Percentiles rank a stretch among this genome's conserved stretches.
phyloP scores from a whole-genome alignment of 1,139 yeast species.

The Arxiozyma telluris region DNA sequence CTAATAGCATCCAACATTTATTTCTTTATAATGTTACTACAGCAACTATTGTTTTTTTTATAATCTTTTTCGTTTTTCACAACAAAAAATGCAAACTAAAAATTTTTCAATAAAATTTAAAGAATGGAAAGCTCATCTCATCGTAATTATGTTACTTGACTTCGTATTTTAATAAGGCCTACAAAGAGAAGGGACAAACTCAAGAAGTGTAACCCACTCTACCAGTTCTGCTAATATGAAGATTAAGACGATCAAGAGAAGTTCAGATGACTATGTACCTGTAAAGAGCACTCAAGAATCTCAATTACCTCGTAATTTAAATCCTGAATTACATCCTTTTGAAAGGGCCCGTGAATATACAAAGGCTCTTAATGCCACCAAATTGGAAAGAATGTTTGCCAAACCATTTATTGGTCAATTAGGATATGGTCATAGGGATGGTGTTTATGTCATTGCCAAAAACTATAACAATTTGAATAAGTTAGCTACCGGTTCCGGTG shows the following conservation, averaged over 20 bases:
- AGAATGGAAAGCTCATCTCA: background rate
- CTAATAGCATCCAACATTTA: too few species aligned
- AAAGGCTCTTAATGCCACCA: conserved; percentile 88
- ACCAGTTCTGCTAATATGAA: conserved; percentile 38
- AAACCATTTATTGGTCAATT: conserved; percentile 94
- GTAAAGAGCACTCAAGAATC: conserved; percentile 85
- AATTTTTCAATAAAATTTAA: background rate
- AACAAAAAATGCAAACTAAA: too few species aligned
- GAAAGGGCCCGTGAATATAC: conserved; percentile 96
- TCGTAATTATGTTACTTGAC: background rate
- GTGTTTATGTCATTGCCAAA: conserved; percentile 83
- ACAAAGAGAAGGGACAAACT: background rate
- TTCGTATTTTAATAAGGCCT: background rate
- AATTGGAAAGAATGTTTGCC: conserved; percentile 93
- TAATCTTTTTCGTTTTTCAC: background rate
- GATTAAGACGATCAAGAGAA: conserved; percentile 82
- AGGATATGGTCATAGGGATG: conserved; percentile 93
- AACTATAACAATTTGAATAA: conserved; percentile 61
- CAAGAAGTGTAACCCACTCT: background rate
- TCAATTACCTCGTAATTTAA: conserved; percentile 77
- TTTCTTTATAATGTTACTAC: too few species aligned
- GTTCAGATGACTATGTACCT: conserved; percentile 86
- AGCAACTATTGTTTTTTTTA: background rate
- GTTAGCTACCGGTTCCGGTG: conserved; percentile 89
- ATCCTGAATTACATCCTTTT: conserved; percentile 93